Evolutionary conservation across 192 early-diverging fungal genomes (phyloP).

Genomic region (Cladochytrium replicatum): DNA sequence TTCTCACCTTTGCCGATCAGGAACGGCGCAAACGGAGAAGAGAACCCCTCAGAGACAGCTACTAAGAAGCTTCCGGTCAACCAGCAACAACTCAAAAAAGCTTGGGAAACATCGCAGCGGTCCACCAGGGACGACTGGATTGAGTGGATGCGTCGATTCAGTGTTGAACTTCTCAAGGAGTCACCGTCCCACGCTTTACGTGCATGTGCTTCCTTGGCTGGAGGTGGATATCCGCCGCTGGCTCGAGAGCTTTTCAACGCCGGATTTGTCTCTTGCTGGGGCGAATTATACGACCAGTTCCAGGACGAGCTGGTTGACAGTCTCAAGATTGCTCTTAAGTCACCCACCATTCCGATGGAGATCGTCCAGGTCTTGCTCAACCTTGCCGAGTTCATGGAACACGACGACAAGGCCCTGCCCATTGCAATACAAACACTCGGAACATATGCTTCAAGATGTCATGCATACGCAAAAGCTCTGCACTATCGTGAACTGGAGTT

Average conservation of each 20-base stretch:
- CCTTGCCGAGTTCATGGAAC: constrained; percentile 98
- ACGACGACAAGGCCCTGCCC: constrained; percentile 87
- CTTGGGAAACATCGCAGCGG: constrained; percentile 80
- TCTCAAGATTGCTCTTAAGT: constrained; percentile 70
- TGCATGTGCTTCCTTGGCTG: constrained; percentile 76
- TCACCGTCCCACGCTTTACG: constrained; percentile 93
- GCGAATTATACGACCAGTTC: constrained; percentile 78
- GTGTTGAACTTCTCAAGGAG: constrained; percentile 85
- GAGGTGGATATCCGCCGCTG: constrained; percentile 62
- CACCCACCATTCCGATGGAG: constrained; percentile 81
- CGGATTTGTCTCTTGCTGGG: constrained; percentile 95
- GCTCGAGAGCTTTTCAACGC: constrained; percentile 90
- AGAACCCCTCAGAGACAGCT: constrained; percentile 24
- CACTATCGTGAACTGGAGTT: constrained; percentile 98
- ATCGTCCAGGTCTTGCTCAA: constrained; percentile 85
- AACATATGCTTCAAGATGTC: constrained; percentile 80
- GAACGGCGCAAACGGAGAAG: constrained; percentile 12
- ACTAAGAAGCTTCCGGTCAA: constrained; percentile 76
- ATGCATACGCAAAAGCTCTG: constrained; percentile 95
- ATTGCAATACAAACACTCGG: constrained; percentile 87
- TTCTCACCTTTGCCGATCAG: constrained; percentile 16
- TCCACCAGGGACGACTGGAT: constrained; percentile 89
- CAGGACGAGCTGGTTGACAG: constrained; percentile 78
- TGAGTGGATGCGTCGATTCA: constrained; percentile 87
- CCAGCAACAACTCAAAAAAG: constrained; percentile 70